A percentile compares a stretch with the other conserved stretches of the same genome.
Evolutionary conservation across 2,329 filamentous ascomycete genomes (phyloP).

Genomic region (Cordyceps pruinosa): DNA sequence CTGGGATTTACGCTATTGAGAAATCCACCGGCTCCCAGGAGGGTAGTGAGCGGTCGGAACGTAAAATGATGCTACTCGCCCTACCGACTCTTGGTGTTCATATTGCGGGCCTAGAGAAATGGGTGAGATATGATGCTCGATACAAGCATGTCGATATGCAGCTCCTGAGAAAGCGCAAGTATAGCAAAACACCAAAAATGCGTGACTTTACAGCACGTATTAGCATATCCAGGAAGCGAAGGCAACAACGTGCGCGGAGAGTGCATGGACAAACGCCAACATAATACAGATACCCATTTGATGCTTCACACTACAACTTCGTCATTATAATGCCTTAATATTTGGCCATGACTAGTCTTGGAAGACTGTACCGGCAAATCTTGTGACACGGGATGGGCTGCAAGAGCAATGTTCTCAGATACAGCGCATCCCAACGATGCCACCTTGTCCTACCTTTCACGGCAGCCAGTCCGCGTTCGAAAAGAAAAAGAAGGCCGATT

Average conservation of each 20-base stretch:
- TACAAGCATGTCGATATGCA: constrained; percentile 43
- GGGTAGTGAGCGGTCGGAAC: neutral
- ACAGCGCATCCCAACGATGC: neutral
- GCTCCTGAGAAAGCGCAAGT: constrained; percentile 25
- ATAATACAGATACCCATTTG: constrained; percentile 6
- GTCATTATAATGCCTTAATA: neutral
- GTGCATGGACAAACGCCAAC: neutral
- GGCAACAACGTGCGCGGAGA: neutral
- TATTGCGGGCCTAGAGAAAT: constrained; percentile 39
- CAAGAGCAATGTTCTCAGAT: neutral
- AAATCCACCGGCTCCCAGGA: neutral
- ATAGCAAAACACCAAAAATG: neutral
- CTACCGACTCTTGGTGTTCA: constrained; percentile 46
- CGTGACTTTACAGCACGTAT: neutral
- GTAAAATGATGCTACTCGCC: constrained; percentile 37
- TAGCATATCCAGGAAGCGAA: neutral
- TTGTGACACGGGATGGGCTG: neutral
- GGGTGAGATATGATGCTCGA: constrained; percentile 42
- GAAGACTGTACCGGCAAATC: neutral
- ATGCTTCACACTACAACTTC: neutral
- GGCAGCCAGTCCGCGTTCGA: neutral
- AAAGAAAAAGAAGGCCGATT: neutral
- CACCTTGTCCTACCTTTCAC: neutral
- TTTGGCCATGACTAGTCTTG: neutral
- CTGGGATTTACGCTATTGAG: constrained; percentile 45